Evolutionary conservation across 257 asterid species (phyloP), one percentile per base, ranked within the genome.

Genomic region (Jacaranda mimosifolia): DNA sequence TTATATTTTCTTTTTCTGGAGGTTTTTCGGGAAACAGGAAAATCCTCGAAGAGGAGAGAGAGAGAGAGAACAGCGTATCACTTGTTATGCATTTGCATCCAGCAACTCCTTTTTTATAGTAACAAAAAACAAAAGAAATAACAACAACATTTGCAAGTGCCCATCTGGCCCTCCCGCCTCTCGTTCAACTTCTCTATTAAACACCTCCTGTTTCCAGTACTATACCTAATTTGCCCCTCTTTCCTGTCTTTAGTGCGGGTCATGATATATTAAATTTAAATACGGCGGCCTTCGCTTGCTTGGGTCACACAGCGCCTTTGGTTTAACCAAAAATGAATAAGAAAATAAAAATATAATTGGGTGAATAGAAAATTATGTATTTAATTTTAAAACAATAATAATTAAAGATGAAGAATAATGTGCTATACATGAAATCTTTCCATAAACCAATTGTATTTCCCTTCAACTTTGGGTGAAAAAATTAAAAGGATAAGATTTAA

Each of bases 31-130:
- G 67, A 72, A 64, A 81, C 63, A 57, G 81, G 84, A 70, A 77
- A 85, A 64, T 43, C 82, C 80, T 57, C 74, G 83, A 69, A 67
- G 75, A 70, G 57, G 57, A 38, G 64, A 6, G 68, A 74, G 49
- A 21, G 60, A 68, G 73, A 15, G 35, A 52, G 55, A 19, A 76
- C 91, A 85, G 88, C 91, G 81, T 84, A 84, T 72, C 77, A 75
- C 83, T 79, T 85, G 92, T 86, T 86, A 70, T 59, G 73, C 70
- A 77, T 78, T 75, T 70, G 86, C 67, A 72, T 81, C 76, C 64
- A 81, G 89, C 77, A 56, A 57, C 81, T 76, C 81, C 80, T 2
- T 53, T 53, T 89, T 85, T 87, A 85, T 85, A 86, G 77, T 70
- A 69, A 15, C 2, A 6, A 15, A 48, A 51, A 59, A 42, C 40